Percentiles rank a stretch among this genome's conserved stretches.
Evolutionary conservation across 2,329 filamentous ascomycete species (phyloP).

Genomic region (Aciculosporium take): DNA sequence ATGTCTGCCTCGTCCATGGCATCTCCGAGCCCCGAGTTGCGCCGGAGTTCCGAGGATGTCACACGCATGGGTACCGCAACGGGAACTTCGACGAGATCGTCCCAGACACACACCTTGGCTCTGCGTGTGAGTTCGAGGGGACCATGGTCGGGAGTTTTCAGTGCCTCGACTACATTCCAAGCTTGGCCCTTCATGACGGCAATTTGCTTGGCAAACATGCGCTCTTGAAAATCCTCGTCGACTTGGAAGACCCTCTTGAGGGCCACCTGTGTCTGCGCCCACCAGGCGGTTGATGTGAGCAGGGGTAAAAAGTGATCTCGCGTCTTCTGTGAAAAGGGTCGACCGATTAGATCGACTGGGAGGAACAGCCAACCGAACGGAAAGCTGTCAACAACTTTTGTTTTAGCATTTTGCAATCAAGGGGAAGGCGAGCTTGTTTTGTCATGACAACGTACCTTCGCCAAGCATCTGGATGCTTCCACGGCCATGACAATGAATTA

Average conservation of each 20-base stretch:
- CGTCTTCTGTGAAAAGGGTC: conserved; percentile 89
- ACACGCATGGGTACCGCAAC: conserved; percentile 81
- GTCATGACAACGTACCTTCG: conserved; percentile 30
- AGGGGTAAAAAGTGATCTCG: conserved; percentile 91
- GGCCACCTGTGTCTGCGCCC: conserved; percentile 82
- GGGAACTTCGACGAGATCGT: conserved; percentile 90
- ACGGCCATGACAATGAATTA: conserved; percentile 95
- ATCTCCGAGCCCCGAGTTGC: conserved; percentile 37
- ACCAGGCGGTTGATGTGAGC: conserved; percentile 89
- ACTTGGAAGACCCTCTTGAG: conserved; percentile 78
- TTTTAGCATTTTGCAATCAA: conserved; percentile 13
- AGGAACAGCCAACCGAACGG: conserved; percentile 98
- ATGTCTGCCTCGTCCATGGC: conserved; percentile 82
- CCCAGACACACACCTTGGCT: conserved; percentile 91
- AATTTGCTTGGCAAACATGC: conserved; percentile 97
- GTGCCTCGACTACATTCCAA: conserved; percentile 96
- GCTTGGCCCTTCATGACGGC: conserved; percentile 99
- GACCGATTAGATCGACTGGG: conserved; percentile 87
- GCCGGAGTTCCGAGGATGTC: conserved; percentile 71
- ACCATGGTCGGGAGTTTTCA: conserved; percentile 85
- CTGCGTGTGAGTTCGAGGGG: conserved; percentile 84
- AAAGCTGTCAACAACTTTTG: conserved; percentile 45
- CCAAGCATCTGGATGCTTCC: conserved; percentile 94
- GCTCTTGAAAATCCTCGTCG: conserved; percentile 92
- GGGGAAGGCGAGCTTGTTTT: neutral